These are phyloP conservation scores for Phytophthora multivora DNA, from an alignment of 352 stramenopile genomes.

Conservation along the genomic window DNA sequence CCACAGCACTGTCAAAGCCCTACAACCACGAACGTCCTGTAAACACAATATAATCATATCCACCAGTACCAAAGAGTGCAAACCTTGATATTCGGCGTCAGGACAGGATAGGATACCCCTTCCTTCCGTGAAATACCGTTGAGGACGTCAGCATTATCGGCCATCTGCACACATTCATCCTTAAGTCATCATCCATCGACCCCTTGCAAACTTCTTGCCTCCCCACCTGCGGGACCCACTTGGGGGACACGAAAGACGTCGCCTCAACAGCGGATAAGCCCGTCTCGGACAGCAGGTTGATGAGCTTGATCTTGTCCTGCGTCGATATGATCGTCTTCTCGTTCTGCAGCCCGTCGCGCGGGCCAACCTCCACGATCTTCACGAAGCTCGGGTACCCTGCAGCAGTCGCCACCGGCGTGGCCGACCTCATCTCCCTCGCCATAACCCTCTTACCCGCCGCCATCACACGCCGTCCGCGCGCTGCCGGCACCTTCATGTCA, in stretches of 20 bases:
- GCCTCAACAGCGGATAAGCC: slow-evolving; percentile 92
- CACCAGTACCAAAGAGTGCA: neutral
- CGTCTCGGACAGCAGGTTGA: slow-evolving; percentile 90
- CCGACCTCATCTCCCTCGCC: slow-evolving; percentile 18
- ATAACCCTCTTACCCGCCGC: slow-evolving; percentile 1
- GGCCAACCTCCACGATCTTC: slow-evolving; percentile 95
- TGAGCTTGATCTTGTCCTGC: slow-evolving; percentile 91
- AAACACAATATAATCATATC: neutral
- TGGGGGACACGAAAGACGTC: slow-evolving; percentile 96
- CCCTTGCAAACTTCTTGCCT: no score
- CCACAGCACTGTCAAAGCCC: slow-evolving; percentile 89
- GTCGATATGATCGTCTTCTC: slow-evolving; percentile 90
- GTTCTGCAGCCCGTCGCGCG: slow-evolving; percentile 97
- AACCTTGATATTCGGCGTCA: slow-evolving; percentile 94
- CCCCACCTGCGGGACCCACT: slow-evolving; percentile 94
- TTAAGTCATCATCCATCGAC: neutral
- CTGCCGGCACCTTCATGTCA: slow-evolving; percentile 8
- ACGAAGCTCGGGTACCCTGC: slow-evolving; percentile 72
- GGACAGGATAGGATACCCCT: slow-evolving; percentile 88
- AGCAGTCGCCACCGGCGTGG: neutral
- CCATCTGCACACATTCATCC: slow-evolving; percentile 84
- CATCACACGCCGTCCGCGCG: slow-evolving; percentile 2
- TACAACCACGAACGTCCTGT: slow-evolving; percentile 17
- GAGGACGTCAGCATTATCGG: slow-evolving; percentile 91
- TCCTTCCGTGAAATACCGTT: slow-evolving; percentile 74